These are phyloP conservation scores for Xerocomus nothofagi DNA, from an alignment of 1,284 basidiomycete species.

Conservation along the genomic window DNA sequence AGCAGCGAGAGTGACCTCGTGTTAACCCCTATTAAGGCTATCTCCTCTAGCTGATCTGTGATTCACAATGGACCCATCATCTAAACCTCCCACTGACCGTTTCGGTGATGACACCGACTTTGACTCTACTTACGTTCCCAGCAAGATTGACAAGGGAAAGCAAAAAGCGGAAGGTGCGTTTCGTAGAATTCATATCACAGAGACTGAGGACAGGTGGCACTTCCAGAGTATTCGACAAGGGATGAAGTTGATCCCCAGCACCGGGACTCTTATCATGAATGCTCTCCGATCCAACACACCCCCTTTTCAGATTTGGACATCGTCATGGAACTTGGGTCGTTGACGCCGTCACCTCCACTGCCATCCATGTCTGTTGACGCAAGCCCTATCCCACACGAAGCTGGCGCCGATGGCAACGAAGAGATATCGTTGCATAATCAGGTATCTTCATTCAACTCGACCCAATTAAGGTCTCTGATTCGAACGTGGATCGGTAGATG, in stretches of 20 bases:
- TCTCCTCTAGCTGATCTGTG: background rate
- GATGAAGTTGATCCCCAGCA: background rate
- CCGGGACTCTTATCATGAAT: background rate
- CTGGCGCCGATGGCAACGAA: conserved; percentile 9
- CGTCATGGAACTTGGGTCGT: background rate
- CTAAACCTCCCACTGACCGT: conserved; percentile 17
- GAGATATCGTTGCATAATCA: conserved; percentile 6
- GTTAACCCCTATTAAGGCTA: conserved; percentile 7
- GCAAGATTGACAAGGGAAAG: conserved; percentile 25
- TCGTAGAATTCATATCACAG: background rate
- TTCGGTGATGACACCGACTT: conserved; percentile 5
- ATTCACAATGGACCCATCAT: conserved; percentile 11
- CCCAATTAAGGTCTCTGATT: background rate
- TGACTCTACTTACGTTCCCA: conserved; percentile 2
- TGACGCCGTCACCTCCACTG: conserved; percentile 4
- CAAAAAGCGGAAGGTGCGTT: conserved; percentile 21
- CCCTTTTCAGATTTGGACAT: conserved; percentile 14
- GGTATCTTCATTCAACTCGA: conserved; percentile 10
- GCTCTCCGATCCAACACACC: background rate
- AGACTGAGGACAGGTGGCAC: background rate
- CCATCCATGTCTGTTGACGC: background rate
- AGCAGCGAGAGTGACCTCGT: too few relatives aligned
- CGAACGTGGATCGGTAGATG: conserved; percentile 19
- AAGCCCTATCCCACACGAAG: background rate
- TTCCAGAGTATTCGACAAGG: conserved; percentile 13